Conservation (phyloP, 495 filamentous ascomycete genomes). For the Aspergillus cristatus region DNA sequence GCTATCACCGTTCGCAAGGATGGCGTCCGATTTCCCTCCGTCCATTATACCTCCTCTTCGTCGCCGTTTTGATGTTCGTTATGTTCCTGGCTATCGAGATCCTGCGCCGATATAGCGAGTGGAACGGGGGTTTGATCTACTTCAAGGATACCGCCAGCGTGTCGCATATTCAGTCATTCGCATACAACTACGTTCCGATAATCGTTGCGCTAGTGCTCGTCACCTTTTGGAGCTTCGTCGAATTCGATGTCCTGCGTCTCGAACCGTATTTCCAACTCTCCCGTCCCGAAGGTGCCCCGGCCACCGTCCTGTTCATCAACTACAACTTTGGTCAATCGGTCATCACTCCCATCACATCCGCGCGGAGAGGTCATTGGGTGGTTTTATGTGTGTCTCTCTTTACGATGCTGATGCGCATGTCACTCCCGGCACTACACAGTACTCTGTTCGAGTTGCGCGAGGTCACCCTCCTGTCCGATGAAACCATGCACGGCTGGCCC, state of each 20-base stretch:
- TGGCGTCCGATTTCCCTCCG: conserved; percentile 33
- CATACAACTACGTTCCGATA: conserved; percentile 33
- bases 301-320: conserved; percentile 32
- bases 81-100: conserved; percentile 22
- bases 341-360: conserved; percentile 28
- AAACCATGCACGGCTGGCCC: conserved; percentile 27
- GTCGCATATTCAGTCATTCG: conserved; percentile 23
- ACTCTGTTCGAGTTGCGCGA: conserved; percentile 28
- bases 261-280: conserved; percentile 35
- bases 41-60: conserved; percentile 20
- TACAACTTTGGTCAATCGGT: conserved; percentile 36
- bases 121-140: conserved; percentile 24
- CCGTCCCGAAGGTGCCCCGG: conserved; percentile 25
- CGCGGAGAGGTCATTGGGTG: conserved; percentile 28
- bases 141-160: conserved; percentile 26
- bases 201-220: conserved; percentile 25
- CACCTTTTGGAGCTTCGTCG: conserved; percentile 31
- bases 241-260: conserved; percentile 34
- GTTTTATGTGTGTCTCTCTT: conserved; percentile 27
- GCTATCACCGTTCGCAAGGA: conserved; percentile 3
- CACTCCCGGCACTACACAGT: conserved; percentile 29
- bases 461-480: conserved; percentile 15
- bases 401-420: conserved; percentile 27
- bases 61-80: conserved; percentile 16
- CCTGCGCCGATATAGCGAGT: conserved; percentile 26